Evolutionary conservation across 2,329 filamentous ascomycete genomes (phyloP), one percentile per base, ranked within the genome.

Genomic region (Hypoxylon sp.): DNA sequence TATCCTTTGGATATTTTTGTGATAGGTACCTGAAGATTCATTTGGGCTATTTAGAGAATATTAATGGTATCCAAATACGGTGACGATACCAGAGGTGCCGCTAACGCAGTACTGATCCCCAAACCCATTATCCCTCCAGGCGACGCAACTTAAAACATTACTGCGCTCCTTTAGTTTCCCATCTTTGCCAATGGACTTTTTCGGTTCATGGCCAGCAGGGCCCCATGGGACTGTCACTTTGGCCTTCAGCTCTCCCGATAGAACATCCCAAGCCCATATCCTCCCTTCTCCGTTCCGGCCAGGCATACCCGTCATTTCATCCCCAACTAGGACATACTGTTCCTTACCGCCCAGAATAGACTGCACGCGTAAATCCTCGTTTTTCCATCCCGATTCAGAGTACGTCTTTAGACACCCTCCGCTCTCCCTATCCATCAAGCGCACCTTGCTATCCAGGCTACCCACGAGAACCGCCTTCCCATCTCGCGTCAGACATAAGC

Each of bases 191-290:
- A 91, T 79, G 11, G 84, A 82, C 72, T 81, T 86, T 76, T 81
- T 83, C 0, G 79, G 78, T 42, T 84, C 84, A 44, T 81, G 80
- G 2, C 83, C 84, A n/a, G 77, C 75, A 3, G 85, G 85, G 1
- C 87, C 86, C 87, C 87, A 89, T 0, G 88, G 86, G 2, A 88
- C 82, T 37, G 78, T 81, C 5, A 97, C 81, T 71, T 84, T 88
- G 33, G 91, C 88, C 64, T 89, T 84, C 56, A 92, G 78, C 61
- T 90, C 87, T 1, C 93, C 95, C 5, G 87, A 91, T 61, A 97
- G 79, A 20, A 97, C 82, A 81, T 98, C 94, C 95, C 95, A 98
- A 1, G 89, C 93, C 83, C 91, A 90, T 6, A 94, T 81, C 75
- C 85, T 85, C 2, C 92, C 92, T 68, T 91, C 84, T 2, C 81